A percentile compares a stretch with the other conserved stretches of the same genome.
Evolutionary conservation across 2,329 filamentous ascomycete species (phyloP).

Genomic region (Cercospora citrullina): DNA sequence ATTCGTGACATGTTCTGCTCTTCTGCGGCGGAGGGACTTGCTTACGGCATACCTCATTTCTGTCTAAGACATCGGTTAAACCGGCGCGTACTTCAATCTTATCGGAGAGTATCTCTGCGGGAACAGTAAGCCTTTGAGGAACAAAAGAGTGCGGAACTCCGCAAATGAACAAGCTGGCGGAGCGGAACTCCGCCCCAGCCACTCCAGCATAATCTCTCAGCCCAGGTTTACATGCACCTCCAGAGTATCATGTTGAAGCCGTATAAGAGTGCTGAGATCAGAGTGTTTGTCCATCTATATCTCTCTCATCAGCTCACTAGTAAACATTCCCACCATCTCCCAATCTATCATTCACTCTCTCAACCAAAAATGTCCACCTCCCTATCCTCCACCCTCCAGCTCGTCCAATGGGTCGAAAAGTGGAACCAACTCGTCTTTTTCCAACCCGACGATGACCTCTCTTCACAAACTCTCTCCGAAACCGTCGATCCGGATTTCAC

Average conservation of each 20-base stretch:
- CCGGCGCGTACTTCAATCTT: background rate
- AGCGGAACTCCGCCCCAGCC: background rate
- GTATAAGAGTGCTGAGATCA: background rate
- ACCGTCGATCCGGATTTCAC: background rate
- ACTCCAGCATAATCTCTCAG: background rate
- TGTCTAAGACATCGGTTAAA: background rate
- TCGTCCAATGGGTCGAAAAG: background rate
- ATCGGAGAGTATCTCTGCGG: background rate
- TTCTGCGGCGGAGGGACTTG: background rate
- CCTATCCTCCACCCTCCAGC: background rate
- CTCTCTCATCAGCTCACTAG: background rate
- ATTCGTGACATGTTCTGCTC: background rate
- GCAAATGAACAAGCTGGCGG: background rate
- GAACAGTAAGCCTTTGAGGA: background rate
- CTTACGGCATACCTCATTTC: background rate
- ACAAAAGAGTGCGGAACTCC: background rate
- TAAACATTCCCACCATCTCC: background rate
- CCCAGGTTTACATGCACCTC: too few species aligned
- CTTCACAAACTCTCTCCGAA: background rate
- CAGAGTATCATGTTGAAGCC: background rate
- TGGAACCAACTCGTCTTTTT: background rate
- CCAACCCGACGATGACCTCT: background rate
- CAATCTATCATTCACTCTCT: background rate
- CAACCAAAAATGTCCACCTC: background rate
- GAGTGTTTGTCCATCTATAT: background rate